phyloP scores from a whole-genome alignment of 2,329 filamentous ascomycete species.

The Sporothrix humicola region DNA sequence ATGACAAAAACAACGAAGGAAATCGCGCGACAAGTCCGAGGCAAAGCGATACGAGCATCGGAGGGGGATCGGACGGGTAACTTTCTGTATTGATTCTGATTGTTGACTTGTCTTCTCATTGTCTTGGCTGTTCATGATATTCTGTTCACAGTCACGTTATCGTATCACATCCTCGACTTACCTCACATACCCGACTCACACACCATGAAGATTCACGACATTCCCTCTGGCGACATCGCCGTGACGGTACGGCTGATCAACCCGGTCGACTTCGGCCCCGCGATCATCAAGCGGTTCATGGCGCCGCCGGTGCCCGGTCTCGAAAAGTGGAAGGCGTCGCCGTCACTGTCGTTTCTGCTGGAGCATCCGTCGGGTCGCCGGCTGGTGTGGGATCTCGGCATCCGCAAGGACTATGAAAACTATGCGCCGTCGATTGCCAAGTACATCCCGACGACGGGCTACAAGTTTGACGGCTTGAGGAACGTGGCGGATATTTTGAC shows the following conservation, averaged over 20 bases:
- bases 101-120: neutral
- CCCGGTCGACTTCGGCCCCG: slow-evolving; percentile 26
- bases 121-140: neutral
- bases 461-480: slow-evolving; percentile 16
- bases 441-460: slow-evolving; percentile 28
- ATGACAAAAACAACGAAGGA: too few species aligned
- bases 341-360: slow-evolving; percentile 33
- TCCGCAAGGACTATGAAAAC: slow-evolving; percentile 34
- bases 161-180: neutral
- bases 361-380: slow-evolving; percentile 38
- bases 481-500: slow-evolving; percentile 35
- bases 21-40: neutral
- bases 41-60: neutral
- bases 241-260: slow-evolving; percentile 24
- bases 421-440: slow-evolving; percentile 19
- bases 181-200: neutral
- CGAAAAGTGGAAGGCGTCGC: slow-evolving; percentile 18
- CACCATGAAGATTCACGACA: slow-evolving; percentile 25
- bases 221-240: slow-evolving; percentile 10
- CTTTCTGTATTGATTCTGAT: neutral
- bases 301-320: slow-evolving; percentile 22
- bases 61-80: neutral
- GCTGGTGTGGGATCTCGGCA: slow-evolving; percentile 38
- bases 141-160: neutral
- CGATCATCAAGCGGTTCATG: slow-evolving; percentile 29